Conservation (phyloP, 306 rosid species). For the Lagenaria siceraria region DNA sequence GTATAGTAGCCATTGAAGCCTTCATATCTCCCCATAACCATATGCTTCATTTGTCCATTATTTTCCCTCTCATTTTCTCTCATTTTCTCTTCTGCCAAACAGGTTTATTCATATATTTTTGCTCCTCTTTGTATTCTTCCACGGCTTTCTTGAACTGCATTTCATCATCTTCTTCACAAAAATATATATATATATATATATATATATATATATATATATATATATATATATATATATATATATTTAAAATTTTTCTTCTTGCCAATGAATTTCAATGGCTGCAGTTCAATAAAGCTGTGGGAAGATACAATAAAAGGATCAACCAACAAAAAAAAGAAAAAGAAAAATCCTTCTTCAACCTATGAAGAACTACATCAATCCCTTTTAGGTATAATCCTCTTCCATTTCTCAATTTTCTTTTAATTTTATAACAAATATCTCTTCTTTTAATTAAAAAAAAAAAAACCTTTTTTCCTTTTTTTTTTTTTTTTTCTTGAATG, state of each 20-base stretch:
- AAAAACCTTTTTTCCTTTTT: no score
- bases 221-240: no score
- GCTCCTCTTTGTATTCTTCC: slow-evolving; percentile 69
- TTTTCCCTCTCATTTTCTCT: slow-evolving; percentile 9
- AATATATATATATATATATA: no score
- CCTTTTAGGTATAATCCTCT: not conserved
- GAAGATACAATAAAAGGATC: slow-evolving; percentile 55
- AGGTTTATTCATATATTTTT: not conserved
- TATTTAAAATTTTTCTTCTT: no score
- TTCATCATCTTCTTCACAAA: slow-evolving; percentile 5
- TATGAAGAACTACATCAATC: not conserved
- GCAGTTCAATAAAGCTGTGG: slow-evolving; percentile 95
- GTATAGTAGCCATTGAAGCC: not conserved
- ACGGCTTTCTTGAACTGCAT: slow-evolving; percentile 95
- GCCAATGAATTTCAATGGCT: not conserved
- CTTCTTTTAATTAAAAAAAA: no score
- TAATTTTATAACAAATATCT: no score
- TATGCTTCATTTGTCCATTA: not conserved
- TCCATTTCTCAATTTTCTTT: not conserved
- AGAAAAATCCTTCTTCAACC: not conserved
- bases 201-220: no score
- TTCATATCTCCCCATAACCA: not conserved
- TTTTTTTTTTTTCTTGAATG: not conserved
- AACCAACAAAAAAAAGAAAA: not conserved
- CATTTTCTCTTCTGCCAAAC: not conserved